Percentiles rank a stretch among this genome's conserved stretches.
Evolutionary conservation across 306 rosid species (phyloP).

Genomic region (Prunus kanzakura): DNA sequence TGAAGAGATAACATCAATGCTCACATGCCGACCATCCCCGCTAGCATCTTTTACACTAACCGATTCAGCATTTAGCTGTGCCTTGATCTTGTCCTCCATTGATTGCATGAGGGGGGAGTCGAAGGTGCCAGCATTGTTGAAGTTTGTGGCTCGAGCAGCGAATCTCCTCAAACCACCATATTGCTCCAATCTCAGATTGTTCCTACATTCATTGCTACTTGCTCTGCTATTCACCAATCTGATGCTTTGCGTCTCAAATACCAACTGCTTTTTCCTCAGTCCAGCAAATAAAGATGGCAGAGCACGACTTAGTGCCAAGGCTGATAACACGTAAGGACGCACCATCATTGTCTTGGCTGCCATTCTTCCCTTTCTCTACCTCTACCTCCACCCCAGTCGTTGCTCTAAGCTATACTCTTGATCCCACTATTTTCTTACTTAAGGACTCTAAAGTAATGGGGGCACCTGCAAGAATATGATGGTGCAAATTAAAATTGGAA

Average conservation of each 20-base stretch:
- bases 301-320: neutral
- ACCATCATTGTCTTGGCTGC: constrained; percentile 18
- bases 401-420: neutral
- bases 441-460: neutral
- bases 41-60: constrained; percentile 72
- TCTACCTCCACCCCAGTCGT: neutral
- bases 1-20: constrained; percentile 71
- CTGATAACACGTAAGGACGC: constrained; percentile 11
- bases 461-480: neutral
- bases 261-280: neutral
- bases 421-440: neutral
- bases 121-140: constrained; percentile 60
- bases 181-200: neutral
- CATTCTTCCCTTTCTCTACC: constrained; percentile 4
- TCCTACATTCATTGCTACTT: neutral
- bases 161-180: constrained; percentile 32
- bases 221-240: neutral
- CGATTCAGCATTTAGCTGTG: constrained; percentile 74
- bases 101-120: constrained; percentile 69
- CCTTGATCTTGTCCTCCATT: constrained; percentile 80
- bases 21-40: constrained; percentile 94
- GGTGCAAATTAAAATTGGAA: neutral
- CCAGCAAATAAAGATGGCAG: neutral
- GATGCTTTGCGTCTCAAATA: neutral
- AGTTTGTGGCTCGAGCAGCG: constrained; percentile 47